Conservation (phyloP, 2,329 filamentous ascomycete species). For the Verticillium alfalfae region DNA sequence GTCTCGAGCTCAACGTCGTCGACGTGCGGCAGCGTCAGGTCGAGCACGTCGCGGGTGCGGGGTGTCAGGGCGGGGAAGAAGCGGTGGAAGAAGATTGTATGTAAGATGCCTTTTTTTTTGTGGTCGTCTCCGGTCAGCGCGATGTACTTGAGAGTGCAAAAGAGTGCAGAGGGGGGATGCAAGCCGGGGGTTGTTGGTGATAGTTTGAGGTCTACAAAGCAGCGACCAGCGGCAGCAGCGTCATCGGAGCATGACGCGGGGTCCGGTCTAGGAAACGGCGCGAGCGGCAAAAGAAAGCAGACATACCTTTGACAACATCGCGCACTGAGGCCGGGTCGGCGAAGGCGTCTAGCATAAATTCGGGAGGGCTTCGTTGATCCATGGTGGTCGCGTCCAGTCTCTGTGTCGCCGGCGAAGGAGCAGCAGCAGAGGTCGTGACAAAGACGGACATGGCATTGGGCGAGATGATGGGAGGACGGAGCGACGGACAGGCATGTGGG, state of each 20-base stretch:
- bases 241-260: background rate
- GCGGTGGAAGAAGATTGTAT: conserved; percentile 98
- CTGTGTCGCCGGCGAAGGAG: background rate
- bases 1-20: conserved; percentile 88
- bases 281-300: background rate
- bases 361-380: conserved; percentile 59
- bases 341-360: conserved; percentile 92
- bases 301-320: conserved; percentile 83
- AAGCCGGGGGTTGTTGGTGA: too few species aligned
- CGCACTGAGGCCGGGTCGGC: conserved; percentile 84
- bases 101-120: conserved; percentile 65
- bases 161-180: too few species aligned
- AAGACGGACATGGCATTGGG: background rate
- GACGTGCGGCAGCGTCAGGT: conserved; percentile 83
- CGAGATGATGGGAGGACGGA: background rate
- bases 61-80: conserved; percentile 87
- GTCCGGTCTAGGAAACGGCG: background rate
- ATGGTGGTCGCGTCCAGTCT: conserved; percentile 19
- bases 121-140: background rate
- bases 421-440: background rate
- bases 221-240: background rate
- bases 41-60: conserved; percentile 80
- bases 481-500: background rate
- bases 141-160: background rate
- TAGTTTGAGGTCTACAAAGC: too few species aligned